Conservation (phyloP, 75 land plant genomes). For the Sequoiadendron giganteum region DNA sequence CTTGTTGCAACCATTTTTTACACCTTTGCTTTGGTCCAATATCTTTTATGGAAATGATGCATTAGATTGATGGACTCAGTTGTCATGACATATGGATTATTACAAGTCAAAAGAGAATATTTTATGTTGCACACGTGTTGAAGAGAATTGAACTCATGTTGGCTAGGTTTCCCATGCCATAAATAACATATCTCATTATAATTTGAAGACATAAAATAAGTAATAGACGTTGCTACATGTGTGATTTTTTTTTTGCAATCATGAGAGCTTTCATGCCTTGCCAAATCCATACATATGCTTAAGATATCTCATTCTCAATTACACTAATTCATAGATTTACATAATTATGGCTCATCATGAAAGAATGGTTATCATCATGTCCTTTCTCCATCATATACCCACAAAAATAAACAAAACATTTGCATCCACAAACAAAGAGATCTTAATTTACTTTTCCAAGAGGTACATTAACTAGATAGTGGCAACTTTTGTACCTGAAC, state of each 20-base stretch:
- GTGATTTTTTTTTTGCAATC: not conserved
- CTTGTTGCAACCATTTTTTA: conserved; percentile 23
- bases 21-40: conserved; percentile 10
- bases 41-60: conserved; percentile 20
- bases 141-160: not conserved
- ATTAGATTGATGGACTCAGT: not conserved
- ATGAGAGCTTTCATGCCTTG: conserved; percentile 26
- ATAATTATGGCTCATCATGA: conserved; percentile 24
- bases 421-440: conserved; percentile 25
- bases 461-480: conserved; percentile 5
- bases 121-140: conserved; percentile 21
- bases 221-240: not conserved
- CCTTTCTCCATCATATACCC: conserved; percentile 18
- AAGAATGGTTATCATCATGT: conserved; percentile 26
- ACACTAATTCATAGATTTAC: conserved; percentile 21
- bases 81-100: conserved; percentile 16
- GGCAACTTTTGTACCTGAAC: conserved; percentile 32
- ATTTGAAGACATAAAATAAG: conserved; percentile 19
- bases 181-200: conserved; percentile 17
- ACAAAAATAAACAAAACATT: conserved; percentile 29
- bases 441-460: conserved; percentile 21
- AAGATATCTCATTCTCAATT: not conserved
- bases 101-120: conserved; percentile 20
- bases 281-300: conserved; percentile 18
- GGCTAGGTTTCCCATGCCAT: conserved; percentile 17